Base-by-base conservation (phyloP, 139 green algal species). In the Raphidocelis subcapitata region DNA sequence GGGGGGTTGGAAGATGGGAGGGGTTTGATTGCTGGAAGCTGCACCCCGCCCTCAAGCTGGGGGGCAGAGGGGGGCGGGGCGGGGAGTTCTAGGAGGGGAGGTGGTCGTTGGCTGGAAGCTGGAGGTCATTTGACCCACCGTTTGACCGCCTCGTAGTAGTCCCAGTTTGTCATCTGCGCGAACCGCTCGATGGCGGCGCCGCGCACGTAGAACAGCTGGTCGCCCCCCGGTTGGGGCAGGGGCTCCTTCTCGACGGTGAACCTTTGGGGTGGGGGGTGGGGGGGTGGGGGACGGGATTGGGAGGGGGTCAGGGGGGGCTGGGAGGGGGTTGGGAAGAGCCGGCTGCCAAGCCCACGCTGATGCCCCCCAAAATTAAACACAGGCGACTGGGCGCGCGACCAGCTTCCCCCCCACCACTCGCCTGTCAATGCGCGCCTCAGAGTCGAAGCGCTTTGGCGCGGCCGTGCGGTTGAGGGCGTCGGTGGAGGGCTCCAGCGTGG, bases 121-220 rank as follows among this genome's bases (percentile, higher is more conserved):
- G n/a, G n/a, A n/a, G n/a, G n/a, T n/a, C n/a, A n/a, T n/a, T 49
- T 49, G 41, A 49, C 65, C 69, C 54, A 94, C 54, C 90, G 77
- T 62, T 82, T 83, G 15, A 89, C 83, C 2, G 90, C 86, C 73
- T 98, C 92, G 62, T 95, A 98, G 75, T 98, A 98, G 61, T 93
- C 84, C 91, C 92, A 98, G 77, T 97, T 94, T 5, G 94, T 97
- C 93, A 97, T 97, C 77, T 94, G 85, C 41, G 85, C 83, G 83
- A 97, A 97, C 3, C 85, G 81, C 82, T 94, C 84, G 20, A 98
- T 76, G 21, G 82, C 94, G 51, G 85, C 74, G 21, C 93, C 93
- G 28, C 83, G 54, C 35, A 93, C 74, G 18, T 81, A 72, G 28
- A 67, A 91, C 18, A 79, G 55, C n/a, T 83, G 83, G 1, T 41